phyloP scores from a whole-genome alignment of 495 filamentous ascomycete genomes.

The Aspergillus bertholletiae region DNA sequence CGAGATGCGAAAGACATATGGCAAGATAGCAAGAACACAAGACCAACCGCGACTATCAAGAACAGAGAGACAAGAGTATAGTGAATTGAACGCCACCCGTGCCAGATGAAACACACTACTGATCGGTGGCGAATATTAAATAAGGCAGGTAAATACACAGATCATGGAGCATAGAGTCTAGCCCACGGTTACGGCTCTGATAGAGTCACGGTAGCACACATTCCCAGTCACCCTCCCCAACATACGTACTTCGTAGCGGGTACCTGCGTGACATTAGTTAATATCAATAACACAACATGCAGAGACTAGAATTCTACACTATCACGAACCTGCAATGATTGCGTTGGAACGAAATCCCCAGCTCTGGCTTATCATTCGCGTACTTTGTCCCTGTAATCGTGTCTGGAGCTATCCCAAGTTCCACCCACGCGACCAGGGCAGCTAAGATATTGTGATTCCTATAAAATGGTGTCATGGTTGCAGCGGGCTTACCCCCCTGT shows the following conservation, averaged over 20 bases:
- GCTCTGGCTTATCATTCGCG: constrained; percentile 26
- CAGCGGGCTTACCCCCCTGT: constrained; percentile 22
- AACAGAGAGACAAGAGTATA: too few relatives aligned
- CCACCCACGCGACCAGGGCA: constrained; percentile 48
- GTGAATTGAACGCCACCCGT: too few relatives aligned
- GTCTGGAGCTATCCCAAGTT: constrained; percentile 42
- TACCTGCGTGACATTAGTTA: neutral
- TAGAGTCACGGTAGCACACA: too few relatives aligned
- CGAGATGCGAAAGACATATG: too few relatives aligned
- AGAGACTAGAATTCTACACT: neutral
- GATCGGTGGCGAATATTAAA: too few relatives aligned
- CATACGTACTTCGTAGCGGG: neutral
- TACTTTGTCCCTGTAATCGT: constrained; percentile 42
- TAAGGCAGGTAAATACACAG: too few relatives aligned
- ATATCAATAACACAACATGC: neutral
- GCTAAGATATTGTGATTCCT: constrained; percentile 30
- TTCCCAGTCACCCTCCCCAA: too few relatives aligned
- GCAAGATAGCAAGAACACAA: too few relatives aligned
- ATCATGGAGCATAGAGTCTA: too few relatives aligned
- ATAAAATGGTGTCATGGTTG: constrained; percentile 8
- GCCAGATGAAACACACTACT: too few relatives aligned
- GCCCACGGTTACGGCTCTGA: too few relatives aligned
- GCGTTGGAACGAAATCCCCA: constrained; percentile 30
- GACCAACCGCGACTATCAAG: too few relatives aligned
- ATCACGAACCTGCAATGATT: constrained; percentile 32